These are phyloP conservation scores for Isatis tinctoria DNA, from an alignment of 345 rosid genomes.

Conservation along the genomic window DNA sequence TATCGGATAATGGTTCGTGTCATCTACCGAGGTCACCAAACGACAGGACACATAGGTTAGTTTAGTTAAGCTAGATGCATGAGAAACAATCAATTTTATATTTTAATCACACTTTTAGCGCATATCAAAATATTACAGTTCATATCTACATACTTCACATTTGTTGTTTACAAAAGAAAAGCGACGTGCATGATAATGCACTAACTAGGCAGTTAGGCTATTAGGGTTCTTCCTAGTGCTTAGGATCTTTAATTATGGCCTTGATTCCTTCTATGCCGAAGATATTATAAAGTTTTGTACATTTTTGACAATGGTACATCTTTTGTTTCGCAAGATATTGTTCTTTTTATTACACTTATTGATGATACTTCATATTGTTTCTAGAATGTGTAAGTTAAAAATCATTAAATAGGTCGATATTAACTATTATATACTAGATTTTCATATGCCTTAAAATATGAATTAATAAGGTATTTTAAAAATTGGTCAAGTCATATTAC, in stretches of 20 bases:
- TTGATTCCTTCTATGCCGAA: slow-evolving; percentile 20
- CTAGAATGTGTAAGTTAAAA: not conserved
- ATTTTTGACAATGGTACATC: slow-evolving; percentile 1
- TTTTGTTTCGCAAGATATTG: slow-evolving; percentile 17
- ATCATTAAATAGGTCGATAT: not conserved
- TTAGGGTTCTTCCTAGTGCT: slow-evolving; percentile 22
- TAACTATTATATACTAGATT: too few relatives aligned
- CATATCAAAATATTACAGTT: too few relatives aligned
- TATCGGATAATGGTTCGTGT: slow-evolving; percentile 19
- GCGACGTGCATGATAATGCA: slow-evolving; percentile 13
- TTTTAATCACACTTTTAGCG: too few relatives aligned
- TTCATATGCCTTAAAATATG: too few relatives aligned
- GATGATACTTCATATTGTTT: not conserved
- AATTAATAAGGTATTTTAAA: too few relatives aligned
- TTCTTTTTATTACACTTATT: slow-evolving; percentile 16
- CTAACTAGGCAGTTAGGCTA: not conserved
- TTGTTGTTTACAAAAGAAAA: not conserved
- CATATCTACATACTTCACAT: too few relatives aligned
- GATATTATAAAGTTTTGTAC: slow-evolving; percentile 21
- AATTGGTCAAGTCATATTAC: too few relatives aligned
- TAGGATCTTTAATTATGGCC: slow-evolving; percentile 17
- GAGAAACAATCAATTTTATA: not conserved
- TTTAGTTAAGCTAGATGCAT: slow-evolving; percentile 21
- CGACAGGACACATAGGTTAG: slow-evolving; percentile 7
- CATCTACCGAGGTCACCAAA: slow-evolving; percentile 15